phyloP scores from a whole-genome alignment of 129 eudicot species.

The Tanacetum coccineum region DNA sequence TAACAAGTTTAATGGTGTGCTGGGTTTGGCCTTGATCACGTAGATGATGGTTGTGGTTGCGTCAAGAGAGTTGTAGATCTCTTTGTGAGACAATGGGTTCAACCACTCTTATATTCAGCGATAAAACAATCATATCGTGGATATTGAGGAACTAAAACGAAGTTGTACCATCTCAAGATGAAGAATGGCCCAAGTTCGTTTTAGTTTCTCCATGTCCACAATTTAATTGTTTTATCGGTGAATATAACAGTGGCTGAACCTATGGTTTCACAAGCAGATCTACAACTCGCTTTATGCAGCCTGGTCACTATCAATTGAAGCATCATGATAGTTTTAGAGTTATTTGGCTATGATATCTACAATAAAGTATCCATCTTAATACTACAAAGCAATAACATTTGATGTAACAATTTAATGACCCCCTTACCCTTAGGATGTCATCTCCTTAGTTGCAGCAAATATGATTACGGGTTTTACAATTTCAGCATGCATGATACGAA shows the following conservation, averaged over 20 bases:
- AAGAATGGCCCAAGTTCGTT: slow-evolving; percentile 37
- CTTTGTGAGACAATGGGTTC: slow-evolving; percentile 81
- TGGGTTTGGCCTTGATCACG: slow-evolving; percentile 34
- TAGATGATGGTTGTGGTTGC: slow-evolving; percentile 37
- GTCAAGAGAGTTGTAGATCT: slow-evolving; percentile 49
- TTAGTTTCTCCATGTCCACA: slow-evolving; percentile 62
- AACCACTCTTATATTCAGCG: slow-evolving; percentile 56
- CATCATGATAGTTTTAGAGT: no score
- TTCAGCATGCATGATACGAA: background rate
- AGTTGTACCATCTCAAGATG: slow-evolving; percentile 33
- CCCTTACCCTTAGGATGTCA: background rate
- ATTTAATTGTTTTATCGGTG: slow-evolving; percentile 54
- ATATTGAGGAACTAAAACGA: slow-evolving; percentile 49
- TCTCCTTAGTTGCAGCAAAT: background rate
- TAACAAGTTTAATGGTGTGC: slow-evolving; percentile 31
- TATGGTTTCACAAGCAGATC: slow-evolving; percentile 80
- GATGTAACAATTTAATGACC: background rate
- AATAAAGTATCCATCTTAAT: background rate
- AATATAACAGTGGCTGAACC: slow-evolving; percentile 78
- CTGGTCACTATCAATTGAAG: background rate
- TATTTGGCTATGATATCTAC: background rate
- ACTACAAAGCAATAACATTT: background rate
- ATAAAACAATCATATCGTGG: slow-evolving; percentile 60
- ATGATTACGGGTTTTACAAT: background rate
- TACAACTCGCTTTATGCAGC: slow-evolving; percentile 43